Percentiles rank a stretch among this genome's conserved stretches.
Evolutionary conservation across 306 rosid species (phyloP).

Genomic region (Quercus mongolica): DNA sequence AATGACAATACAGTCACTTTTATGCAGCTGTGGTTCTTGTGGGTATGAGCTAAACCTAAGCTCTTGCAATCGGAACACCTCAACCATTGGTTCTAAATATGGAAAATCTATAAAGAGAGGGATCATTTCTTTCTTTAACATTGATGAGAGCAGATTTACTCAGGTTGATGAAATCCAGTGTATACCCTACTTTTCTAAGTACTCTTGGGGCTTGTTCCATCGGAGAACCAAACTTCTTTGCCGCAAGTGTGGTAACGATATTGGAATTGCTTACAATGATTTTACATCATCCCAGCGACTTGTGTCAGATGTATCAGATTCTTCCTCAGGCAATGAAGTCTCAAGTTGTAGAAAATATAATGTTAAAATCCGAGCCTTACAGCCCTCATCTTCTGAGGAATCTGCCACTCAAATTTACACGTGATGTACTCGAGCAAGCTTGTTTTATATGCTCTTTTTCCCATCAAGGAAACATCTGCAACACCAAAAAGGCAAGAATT

Average conservation of each 20-base stretch:
- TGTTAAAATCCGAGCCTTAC: constrained; percentile 70
- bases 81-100: constrained; percentile 76
- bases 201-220: constrained; percentile 71
- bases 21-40: constrained; percentile 80
- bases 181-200: constrained; percentile 64
- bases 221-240: constrained; percentile 75
- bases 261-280: constrained; percentile 58
- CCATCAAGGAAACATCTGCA: constrained; percentile 1
- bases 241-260: constrained; percentile 73
- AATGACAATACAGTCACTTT: constrained; percentile 2
- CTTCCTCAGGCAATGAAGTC: constrained; percentile 36
- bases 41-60: constrained; percentile 83
- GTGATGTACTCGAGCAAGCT: constrained; percentile 22
- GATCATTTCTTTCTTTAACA: constrained; percentile 65
- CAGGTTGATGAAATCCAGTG: constrained; percentile 72
- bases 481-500: neutral
- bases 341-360: constrained; percentile 47
- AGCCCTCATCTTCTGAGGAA: constrained; percentile 69
- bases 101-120: constrained; percentile 86
- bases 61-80: constrained; percentile 63
- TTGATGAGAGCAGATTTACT: constrained; percentile 80
- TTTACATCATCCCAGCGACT: constrained; percentile 34
- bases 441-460: constrained; percentile 2
- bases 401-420: constrained; percentile 26
- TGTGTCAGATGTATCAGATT: constrained; percentile 39